These are phyloP conservation scores for Nicotiana noctiflora DNA, from an alignment of 257 asterid species.

Conservation along the genomic window DNA sequence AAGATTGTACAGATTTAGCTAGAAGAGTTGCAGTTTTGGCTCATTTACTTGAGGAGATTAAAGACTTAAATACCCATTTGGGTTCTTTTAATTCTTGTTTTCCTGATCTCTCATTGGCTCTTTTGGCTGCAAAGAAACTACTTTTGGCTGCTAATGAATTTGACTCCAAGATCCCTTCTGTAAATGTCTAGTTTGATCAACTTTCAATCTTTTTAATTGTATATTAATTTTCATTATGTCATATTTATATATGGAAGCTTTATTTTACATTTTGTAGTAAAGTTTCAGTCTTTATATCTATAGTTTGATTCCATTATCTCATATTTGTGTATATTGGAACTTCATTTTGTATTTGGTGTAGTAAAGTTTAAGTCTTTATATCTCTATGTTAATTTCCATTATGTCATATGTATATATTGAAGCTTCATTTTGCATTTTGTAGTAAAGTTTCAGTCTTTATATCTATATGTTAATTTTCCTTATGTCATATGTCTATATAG, in stretches of 20 bases:
- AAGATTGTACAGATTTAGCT: conserved; percentile 75
- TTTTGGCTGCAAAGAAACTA: conserved; percentile 47
- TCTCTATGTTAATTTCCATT: not conserved
- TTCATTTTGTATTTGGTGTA: not conserved
- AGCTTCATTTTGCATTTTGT: not conserved
- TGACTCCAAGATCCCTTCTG: conserved; percentile 36
- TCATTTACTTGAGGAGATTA: conserved; percentile 77
- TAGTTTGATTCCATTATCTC: not conserved
- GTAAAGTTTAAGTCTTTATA: too few relatives aligned
- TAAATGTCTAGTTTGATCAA: conserved; percentile 14
- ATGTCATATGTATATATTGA: not conserved
- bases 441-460: not conserved
- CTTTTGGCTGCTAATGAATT: conserved; percentile 42
- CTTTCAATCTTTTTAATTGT: not conserved
- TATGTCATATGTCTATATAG: too few relatives aligned
- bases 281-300: not conserved
- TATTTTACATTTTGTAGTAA: not conserved
- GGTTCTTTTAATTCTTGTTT: conserved; percentile 29
- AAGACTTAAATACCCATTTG: conserved; percentile 41
- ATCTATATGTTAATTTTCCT: too few relatives aligned
- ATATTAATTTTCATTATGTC: not conserved
- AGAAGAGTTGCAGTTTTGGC: conserved; percentile 71
- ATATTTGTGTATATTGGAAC: not conserved
- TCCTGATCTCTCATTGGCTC: conserved; percentile 51
- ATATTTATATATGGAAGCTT: not conserved